Evolutionary conservation across 2,329 filamentous ascomycete species (phyloP), one percentile per base, ranked within the genome.

Genomic region (Lecanoromycetidae sp.): DNA sequence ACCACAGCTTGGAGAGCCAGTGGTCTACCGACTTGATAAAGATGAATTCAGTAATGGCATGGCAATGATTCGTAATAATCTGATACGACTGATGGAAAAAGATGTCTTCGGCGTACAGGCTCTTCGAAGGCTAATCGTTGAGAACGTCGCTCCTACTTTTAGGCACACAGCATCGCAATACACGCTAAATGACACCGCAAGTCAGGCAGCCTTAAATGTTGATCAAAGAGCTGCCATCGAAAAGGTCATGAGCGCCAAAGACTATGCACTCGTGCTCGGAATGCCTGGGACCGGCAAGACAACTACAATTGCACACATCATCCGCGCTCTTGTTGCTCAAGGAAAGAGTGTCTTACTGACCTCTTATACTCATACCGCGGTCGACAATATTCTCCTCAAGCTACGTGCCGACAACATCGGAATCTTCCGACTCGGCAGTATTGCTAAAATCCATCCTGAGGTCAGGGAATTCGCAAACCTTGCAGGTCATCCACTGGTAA

Each of bases 271-370:
- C n/a, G 88, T 98, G 10, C 76, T 98, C 17, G 91, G 91, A 23
- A 98, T 98, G 91, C 91, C 91, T 1, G 91, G 91, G 6, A 98
- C 91, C 0, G 91, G 91, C 49, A 98, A 98, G 65, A 98, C 91
- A 2, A 98, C 91, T 0, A 98, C 91, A 0, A 96, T 98, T 58
- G 87, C 90, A 4, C 88, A 96, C 61, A 95, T 98, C 56, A 96
- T 98, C 57, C 81, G 86, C 36, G 86, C 90, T 1, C 71, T 98
- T 25, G 82, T 91, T 4, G 79, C 82, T 0, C 85, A 94, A 62
- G 84, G 87, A 9, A 96, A 96, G 66, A 94, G 84, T 47, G 87
- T 98, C 12, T 70, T 98, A 5, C 70, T 98, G 33, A 93, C 91
- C 0, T 95, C 88, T 0, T 96, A 96, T 62, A 98, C 91, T 0